Evolutionary conservation across 2,329 filamentous ascomycete genomes (phyloP).

Genomic region (Periconia digitata): DNA sequence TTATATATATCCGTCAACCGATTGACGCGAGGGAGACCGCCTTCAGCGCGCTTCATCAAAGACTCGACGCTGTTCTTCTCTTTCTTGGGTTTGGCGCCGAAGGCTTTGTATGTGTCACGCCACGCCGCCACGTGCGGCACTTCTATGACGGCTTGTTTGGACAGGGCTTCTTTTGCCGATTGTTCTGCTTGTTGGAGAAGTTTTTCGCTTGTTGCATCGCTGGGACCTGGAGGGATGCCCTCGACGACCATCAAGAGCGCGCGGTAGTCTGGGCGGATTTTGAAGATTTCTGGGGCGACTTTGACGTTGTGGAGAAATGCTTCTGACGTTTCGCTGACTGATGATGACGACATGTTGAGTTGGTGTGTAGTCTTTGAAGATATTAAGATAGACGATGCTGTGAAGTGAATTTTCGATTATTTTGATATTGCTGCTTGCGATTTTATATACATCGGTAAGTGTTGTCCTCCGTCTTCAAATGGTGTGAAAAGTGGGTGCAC

Average conservation of each 20-base stretch:
- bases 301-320: background rate
- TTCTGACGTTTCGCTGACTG: too few species aligned
- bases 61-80: conserved; percentile 43
- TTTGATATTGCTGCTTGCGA: too few species aligned
- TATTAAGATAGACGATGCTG: too few species aligned
- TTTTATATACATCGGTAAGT: too few species aligned
- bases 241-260: conserved; percentile 38
- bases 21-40: conserved; percentile 42
- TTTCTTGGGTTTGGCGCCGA: conserved; percentile 44
- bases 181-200: conserved; percentile 33
- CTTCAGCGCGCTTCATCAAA: conserved; percentile 34
- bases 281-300: background rate
- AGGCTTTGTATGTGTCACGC: conserved; percentile 43
- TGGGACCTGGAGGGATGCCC: conserved; percentile 32
- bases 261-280: conserved; percentile 42
- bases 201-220: conserved; percentile 32
- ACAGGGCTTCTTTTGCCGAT: conserved; percentile 12
- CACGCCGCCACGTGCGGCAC: conserved; percentile 44
- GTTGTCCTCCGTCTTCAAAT: too few species aligned
- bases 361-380: background rate
- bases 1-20: conserved; percentile 46
- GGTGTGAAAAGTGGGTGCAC: background rate
- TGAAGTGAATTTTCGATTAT: too few species aligned
- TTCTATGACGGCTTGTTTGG: conserved; percentile 25
- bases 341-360: background rate